Evolutionary conservation across 371 early-diverging fungal genomes (phyloP).

Genomic region (Caulochytrium protostelioides): DNA sequence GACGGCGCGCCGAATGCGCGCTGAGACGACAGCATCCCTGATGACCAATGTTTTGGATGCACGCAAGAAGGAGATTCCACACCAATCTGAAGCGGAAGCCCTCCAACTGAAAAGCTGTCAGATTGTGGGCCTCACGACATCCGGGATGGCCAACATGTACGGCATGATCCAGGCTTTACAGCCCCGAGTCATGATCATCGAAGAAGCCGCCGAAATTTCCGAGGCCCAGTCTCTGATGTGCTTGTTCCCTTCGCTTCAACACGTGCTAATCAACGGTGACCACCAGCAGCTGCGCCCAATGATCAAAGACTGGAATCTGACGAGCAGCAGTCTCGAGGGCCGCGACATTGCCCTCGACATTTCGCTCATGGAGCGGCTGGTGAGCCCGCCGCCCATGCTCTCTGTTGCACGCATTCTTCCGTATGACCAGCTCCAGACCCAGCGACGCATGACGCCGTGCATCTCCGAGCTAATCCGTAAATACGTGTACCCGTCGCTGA

Average conservation of each 20-base stretch:
- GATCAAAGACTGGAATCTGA: background rate
- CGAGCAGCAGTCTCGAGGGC: background rate
- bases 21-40: too few species aligned
- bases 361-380: conserved; percentile 2
- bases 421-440: too few species aligned
- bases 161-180: background rate
- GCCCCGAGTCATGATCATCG: conserved; percentile 1
- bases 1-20: too few species aligned
- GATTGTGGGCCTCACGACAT: background rate
- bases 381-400: too few species aligned
- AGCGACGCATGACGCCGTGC: too few species aligned
- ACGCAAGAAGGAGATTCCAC: background rate
- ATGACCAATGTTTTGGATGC: too few species aligned
- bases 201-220: conserved; percentile 2
- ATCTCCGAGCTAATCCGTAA: too few species aligned
- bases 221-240: conserved; percentile 2
- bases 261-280: conserved; percentile 1
- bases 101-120: background rate
- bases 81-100: background rate
- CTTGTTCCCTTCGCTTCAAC: background rate
- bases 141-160: background rate
- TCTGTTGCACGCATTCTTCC: too few species aligned
- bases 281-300: conserved; percentile 2
- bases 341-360: too few species aligned
- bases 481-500: too few species aligned